Evolutionary conservation across 805 yeast genomes (phyloP).

Genomic region (Candida odintsovae): DNA sequence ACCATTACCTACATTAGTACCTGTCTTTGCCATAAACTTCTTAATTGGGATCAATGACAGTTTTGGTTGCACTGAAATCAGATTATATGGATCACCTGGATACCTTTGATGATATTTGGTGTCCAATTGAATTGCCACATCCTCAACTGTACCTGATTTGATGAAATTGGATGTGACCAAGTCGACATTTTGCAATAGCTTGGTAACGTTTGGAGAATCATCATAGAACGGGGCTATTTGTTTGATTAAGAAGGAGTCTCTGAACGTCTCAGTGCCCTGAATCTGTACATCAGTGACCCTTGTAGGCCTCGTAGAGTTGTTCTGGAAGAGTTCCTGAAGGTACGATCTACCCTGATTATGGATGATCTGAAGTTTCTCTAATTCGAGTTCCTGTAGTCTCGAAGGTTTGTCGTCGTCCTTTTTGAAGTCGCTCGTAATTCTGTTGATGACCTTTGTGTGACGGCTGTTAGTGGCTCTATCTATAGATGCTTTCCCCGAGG

Average conservation of each 20-base stretch:
- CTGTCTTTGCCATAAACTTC: conserved; percentile 77
- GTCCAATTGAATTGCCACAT: conserved; percentile 32
- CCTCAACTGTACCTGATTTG: conserved; percentile 37
- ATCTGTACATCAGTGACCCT: conserved; percentile 39
- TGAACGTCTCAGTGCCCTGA: conserved; percentile 40
- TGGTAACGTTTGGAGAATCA: conserved; percentile 33
- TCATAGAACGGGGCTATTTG: conserved; percentile 44
- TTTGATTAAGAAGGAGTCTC: conserved; percentile 38
- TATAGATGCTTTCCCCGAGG: not conserved
- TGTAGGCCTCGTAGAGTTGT: conserved; percentile 36
- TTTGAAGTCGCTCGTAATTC: conserved; percentile 19
- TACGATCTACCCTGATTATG: conserved; percentile 23
- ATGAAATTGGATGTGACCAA: conserved; percentile 36
- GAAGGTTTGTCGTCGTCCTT: conserved; percentile 5
- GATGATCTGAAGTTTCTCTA: conserved; percentile 23
- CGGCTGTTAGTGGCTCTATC: not conserved
- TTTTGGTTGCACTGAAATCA: conserved; percentile 23
- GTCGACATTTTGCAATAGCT: conserved; percentile 38
- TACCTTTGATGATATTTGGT: conserved; percentile 2
- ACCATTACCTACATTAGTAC: conserved; percentile 93
- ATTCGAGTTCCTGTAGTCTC: conserved; percentile 20
- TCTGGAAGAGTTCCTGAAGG: conserved; percentile 23
- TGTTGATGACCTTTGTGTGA: conserved; percentile 17
- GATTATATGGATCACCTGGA: conserved; percentile 8
- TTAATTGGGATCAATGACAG: conserved; percentile 47